Conservation (phyloP, 148 eudicot genomes). For the Vaccinium darrowii region DNA sequence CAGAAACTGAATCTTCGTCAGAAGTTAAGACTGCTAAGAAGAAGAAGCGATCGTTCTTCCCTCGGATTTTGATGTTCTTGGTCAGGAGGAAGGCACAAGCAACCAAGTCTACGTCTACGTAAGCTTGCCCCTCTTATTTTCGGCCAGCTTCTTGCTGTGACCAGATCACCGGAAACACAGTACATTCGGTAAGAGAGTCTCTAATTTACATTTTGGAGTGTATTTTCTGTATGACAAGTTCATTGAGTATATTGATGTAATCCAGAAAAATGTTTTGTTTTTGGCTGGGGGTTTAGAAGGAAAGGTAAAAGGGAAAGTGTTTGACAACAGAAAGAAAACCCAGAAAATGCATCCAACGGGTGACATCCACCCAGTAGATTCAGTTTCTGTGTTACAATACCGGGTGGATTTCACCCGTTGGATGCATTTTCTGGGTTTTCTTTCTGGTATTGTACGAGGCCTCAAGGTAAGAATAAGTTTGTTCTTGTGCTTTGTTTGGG, state of each 20-base stretch:
- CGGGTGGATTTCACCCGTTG: too few species aligned
- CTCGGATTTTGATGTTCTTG: slow-evolving; percentile 48
- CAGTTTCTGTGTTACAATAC: too few species aligned
- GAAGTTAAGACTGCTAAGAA: slow-evolving; percentile 34
- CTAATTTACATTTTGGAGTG: slow-evolving; percentile 14
- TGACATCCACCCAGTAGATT: too few species aligned
- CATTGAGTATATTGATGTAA: background rate
- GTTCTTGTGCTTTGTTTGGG: background rate
- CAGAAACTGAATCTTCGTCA: slow-evolving; percentile 28
- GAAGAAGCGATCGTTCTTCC: slow-evolving; percentile 52
- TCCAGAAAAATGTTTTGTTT: background rate
- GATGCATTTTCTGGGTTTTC: too few species aligned
- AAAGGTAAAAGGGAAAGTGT: background rate
- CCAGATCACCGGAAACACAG: background rate
- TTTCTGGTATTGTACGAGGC: too few species aligned
- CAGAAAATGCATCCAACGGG: too few species aligned
- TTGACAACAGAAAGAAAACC: too few species aligned
- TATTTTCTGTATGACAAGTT: slow-evolving; percentile 4
- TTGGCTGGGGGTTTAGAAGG: background rate
- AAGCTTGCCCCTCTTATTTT: background rate
- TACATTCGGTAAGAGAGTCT: background rate
- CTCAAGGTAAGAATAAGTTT: background rate
- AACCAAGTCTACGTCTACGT: slow-evolving; percentile 21
- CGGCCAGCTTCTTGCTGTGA: background rate
- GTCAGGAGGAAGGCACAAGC: slow-evolving; percentile 35